These are phyloP conservation scores for Penicillium sp. DNA, from an alignment of 2,329 filamentous ascomycete genomes.

Conservation along the genomic window DNA sequence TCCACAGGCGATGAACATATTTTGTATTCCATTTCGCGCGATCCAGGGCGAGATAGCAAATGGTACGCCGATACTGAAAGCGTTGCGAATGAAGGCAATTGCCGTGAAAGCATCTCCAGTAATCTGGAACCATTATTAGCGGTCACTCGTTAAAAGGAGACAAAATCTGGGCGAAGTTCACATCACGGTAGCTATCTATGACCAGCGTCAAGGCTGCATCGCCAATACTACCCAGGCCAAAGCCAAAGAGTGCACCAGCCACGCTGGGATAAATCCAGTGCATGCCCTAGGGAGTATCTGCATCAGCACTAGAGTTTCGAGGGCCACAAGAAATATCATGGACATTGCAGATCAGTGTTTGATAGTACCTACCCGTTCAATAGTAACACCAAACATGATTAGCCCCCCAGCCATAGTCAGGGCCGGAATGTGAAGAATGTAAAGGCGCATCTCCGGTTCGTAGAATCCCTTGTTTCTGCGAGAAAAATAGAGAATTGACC, in stretches of 20 bases:
- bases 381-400: conserved; percentile 48
- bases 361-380: conserved; percentile 37
- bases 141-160: not conserved
- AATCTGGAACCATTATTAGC: conserved; percentile 9
- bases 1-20: conserved; percentile 34
- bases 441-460: conserved; percentile 56
- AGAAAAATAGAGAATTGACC: conserved; percentile 47
- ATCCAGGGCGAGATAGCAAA: conserved; percentile 39
- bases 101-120: conserved; percentile 35
- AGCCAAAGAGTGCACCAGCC: conserved; percentile 42
- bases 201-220: conserved; percentile 32
- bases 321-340: no score
- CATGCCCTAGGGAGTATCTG: conserved; percentile 39
- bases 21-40: conserved; percentile 24
- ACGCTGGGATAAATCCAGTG: conserved; percentile 49
- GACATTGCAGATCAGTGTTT: no score
- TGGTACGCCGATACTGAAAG: conserved; percentile 35
- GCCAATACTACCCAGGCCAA: conserved; percentile 45
- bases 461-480: conserved; percentile 52
- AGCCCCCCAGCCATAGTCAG: conserved; percentile 48
- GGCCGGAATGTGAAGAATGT: conserved; percentile 38
- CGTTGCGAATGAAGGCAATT: conserved; percentile 38
- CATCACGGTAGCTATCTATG: conserved; percentile 40
- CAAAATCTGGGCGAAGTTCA: conserved; percentile 17
- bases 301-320: no score